A percentile compares a stretch with the other conserved stretches of the same genome.
These are phyloP conservation scores for Dioscorea dumetorum DNA, from an alignment of 106 monocot species.

Conservation along the genomic window DNA sequence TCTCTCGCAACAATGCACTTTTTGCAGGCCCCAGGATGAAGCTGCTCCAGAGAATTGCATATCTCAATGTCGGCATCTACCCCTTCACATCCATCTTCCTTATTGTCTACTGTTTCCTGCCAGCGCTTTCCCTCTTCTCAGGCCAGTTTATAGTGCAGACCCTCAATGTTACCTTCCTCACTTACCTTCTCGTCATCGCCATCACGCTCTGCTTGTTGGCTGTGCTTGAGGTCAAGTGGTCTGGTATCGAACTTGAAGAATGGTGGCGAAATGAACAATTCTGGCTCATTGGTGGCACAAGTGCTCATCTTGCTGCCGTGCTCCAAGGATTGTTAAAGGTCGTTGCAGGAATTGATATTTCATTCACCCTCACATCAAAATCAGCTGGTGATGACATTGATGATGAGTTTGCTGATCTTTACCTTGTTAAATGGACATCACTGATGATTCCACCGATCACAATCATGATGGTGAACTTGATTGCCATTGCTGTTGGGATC, in stretches of 20 bases:
- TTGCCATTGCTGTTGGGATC: neutral
- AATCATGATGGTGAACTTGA: slow-evolving; percentile 7
- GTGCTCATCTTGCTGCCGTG: slow-evolving; percentile 3
- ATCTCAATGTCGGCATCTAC: slow-evolving; percentile 5
- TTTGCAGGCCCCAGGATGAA: neutral
- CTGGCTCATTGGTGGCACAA: slow-evolving; percentile 2
- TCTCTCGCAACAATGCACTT: slow-evolving; percentile 7
- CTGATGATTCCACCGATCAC: neutral
- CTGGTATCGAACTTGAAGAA: neutral
- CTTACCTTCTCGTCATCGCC: neutral
- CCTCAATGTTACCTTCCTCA: neutral
- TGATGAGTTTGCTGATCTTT: neutral
- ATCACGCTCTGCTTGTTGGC: neutral
- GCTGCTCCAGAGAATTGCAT: neutral
- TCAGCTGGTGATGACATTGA: neutral
- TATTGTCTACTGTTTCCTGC: slow-evolving; percentile 6
- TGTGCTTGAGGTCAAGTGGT: neutral
- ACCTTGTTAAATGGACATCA: slow-evolving; percentile 3
- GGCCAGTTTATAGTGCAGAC: slow-evolving; percentile 3
- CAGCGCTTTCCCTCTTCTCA: slow-evolving; percentile 4
- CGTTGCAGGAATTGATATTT: neutral
- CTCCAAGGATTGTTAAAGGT: slow-evolving; percentile 3
- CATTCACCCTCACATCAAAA: slow-evolving; percentile 1
- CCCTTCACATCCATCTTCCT: slow-evolving; percentile 2
- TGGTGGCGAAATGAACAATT: slow-evolving; percentile 9